Evolutionary conservation across 2,329 filamentous ascomycete genomes (phyloP).

Genomic region (Fusarium pseudoanthophilum): DNA sequence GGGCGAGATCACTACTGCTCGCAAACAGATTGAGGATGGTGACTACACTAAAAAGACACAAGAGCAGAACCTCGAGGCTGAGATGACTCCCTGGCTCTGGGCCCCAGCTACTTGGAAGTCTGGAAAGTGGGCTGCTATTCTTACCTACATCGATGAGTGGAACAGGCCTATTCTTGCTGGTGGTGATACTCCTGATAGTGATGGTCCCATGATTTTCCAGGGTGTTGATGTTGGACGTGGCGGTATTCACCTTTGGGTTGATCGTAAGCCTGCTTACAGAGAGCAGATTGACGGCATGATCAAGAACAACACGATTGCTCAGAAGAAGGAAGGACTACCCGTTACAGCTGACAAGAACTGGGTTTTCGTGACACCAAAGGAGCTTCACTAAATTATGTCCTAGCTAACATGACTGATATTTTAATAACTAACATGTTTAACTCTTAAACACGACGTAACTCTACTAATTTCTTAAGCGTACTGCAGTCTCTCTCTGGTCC

Average conservation of each 20-base stretch:
- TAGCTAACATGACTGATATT: background rate
- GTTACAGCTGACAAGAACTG: constrained; percentile 59
- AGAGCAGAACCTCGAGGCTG: constrained; percentile 52
- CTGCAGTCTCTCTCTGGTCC: constrained; percentile 54
- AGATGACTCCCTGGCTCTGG: constrained; percentile 55
- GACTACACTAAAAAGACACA: constrained; percentile 45
- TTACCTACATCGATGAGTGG: constrained; percentile 57
- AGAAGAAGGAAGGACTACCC: constrained; percentile 49
- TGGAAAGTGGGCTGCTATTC: constrained; percentile 57
- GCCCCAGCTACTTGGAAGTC: constrained; percentile 57
- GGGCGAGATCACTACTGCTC: constrained; percentile 49
- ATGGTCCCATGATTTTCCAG: constrained; percentile 58
- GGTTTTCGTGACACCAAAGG: constrained; percentile 54
- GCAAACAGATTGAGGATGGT: constrained; percentile 54
- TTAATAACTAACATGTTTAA: background rate
- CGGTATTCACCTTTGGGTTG: constrained; percentile 56
- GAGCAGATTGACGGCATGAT: constrained; percentile 53
- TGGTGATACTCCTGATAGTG: constrained; percentile 57
- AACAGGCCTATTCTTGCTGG: constrained; percentile 54
- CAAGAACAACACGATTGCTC: constrained; percentile 47
- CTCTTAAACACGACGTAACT: background rate
- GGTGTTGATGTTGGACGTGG: constrained; percentile 55
- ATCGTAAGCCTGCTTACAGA: constrained; percentile 51
- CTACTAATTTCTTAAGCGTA: constrained; percentile 44
- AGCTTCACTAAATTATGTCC: constrained; percentile 44